Evolutionary conservation across 1,284 basidiomycete species (phyloP), one percentile per base, ranked within the genome.

Genomic region (Sphaerobolus stellatus): DNA sequence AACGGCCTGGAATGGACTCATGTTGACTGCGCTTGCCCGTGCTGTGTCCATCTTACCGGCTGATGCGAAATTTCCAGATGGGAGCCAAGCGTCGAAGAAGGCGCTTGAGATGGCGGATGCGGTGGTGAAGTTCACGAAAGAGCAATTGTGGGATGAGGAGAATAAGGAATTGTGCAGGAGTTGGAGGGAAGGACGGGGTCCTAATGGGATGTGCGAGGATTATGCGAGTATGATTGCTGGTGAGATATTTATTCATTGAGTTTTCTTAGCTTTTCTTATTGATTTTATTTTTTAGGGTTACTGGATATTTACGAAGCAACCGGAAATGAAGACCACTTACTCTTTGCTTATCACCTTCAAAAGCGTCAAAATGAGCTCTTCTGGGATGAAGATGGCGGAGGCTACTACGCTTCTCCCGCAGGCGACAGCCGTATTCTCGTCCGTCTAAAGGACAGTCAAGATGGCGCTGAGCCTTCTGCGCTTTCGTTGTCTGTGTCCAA

Each of bases 1-100:
- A n/a, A 68, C 73, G 1, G 62, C 68, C 7, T 78, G 76, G 75
- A 76, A 76, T 54, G 74, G 74, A 3, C 65, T 77, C n/a, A 75
- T 77, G 73, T 72, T 75, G 28, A 46, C 69, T 54, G 58, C 55
- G 8, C 45, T 59, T 34, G 28, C 53, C 2, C 43, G 16, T 43
- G 3, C 50, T 64, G 30, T 38, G 16, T 51, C 50, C 25, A 46
- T 28, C 25, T 36, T 43, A 46, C 50, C 3, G 18, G 52, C 25
- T 30, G 45, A 33, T 38, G 36, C 55, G 20, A 56, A 22, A n/a
- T 56, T 53, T 20, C 51, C 24, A 46, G 50, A 40, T 3, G 9
- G 40, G 2, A 56, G 49, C 2, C 31, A 58, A 13, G 50, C 31
- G 9, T n/a, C 20, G n/a, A 11, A 2, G 20, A 29, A 13, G 14